Conservation (phyloP, 192 early-diverging fungal genomes). For the Entophlyctis luteolus region DNA sequence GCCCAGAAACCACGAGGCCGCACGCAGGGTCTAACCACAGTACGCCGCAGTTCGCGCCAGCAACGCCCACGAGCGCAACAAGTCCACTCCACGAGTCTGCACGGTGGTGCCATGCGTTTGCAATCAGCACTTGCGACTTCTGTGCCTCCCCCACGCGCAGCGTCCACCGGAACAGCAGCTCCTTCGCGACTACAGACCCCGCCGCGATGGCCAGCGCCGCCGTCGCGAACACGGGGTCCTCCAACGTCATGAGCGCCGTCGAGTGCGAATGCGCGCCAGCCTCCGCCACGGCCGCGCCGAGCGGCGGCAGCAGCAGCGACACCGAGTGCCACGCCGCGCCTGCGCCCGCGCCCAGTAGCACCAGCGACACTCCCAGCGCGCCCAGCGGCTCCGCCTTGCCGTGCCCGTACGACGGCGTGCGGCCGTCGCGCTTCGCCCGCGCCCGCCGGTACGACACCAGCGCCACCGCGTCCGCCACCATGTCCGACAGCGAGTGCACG, state of each 20-base stretch:
- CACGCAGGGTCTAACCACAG: slow-evolving; percentile 72
- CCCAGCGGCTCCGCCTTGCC: slow-evolving; percentile 46
- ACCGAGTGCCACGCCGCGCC: slow-evolving; percentile 67
- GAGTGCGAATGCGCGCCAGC: neutral
- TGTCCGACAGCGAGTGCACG: slow-evolving; percentile 62
- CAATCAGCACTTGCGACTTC: slow-evolving; percentile 68
- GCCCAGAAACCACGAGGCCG: slow-evolving; percentile 65
- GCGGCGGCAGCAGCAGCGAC: slow-evolving; percentile 47
- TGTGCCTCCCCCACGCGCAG: slow-evolving; percentile 60
- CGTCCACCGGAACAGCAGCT: slow-evolving; percentile 69
- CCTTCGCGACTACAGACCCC: slow-evolving; percentile 68
- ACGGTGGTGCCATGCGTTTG: slow-evolving; percentile 87
- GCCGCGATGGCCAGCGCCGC: slow-evolving; percentile 70
- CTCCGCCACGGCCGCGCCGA: neutral
- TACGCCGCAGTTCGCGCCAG: slow-evolving; percentile 66
- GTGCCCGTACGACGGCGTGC: slow-evolving; percentile 56
- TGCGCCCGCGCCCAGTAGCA: slow-evolving; percentile 63
- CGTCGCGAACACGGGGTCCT: slow-evolving; percentile 47
- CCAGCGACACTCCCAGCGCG: slow-evolving; percentile 50
- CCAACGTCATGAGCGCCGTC: slow-evolving; percentile 21
- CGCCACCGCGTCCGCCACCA: slow-evolving; percentile 73
- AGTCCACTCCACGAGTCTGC: slow-evolving; percentile 69
- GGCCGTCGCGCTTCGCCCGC: slow-evolving; percentile 52
- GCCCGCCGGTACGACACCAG: slow-evolving; percentile 73
- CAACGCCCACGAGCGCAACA: slow-evolving; percentile 71